These are phyloP conservation scores for Podaxis mareebaensis DNA, from an alignment of 768 basidiomycete genomes.

Conservation along the genomic window DNA sequence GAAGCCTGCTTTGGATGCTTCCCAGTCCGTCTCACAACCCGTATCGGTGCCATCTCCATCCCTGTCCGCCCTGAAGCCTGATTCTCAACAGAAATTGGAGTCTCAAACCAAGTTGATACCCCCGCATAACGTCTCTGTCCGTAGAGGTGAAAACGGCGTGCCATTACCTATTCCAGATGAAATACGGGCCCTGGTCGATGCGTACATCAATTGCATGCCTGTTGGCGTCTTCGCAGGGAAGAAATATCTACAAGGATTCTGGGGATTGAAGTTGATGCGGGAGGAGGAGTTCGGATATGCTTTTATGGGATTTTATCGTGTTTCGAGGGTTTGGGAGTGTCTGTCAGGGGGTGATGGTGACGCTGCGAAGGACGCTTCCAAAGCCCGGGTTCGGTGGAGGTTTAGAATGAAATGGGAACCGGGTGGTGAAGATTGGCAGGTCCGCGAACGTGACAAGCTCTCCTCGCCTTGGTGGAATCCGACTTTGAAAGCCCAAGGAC, in stretches of 20 bases:
- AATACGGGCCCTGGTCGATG: slow-evolving; percentile 40
- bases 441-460: slow-evolving; percentile 11
- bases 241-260: slow-evolving; percentile 25
- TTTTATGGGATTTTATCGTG: slow-evolving; percentile 48
- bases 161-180: slow-evolving; percentile 27
- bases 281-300: slow-evolving; percentile 39
- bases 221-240: slow-evolving; percentile 41
- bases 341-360: not conserved
- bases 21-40: not conserved
- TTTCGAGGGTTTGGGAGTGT: slow-evolving; percentile 41
- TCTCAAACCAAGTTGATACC: not conserved
- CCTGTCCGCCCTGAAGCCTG: not conserved
- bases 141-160: slow-evolving; percentile 1
- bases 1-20: not conserved
- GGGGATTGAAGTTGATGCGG: slow-evolving; percentile 29
- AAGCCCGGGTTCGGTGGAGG: slow-evolving; percentile 39
- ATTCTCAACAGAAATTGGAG: not conserved
- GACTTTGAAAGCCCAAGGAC: not conserved
- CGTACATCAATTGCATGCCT: slow-evolving; percentile 38
- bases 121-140: not conserved
- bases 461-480: slow-evolving; percentile 29
- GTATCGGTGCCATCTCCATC: not conserved
- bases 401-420: slow-evolving; percentile 49
- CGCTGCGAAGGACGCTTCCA: slow-evolving; percentile 24
- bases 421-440: slow-evolving; percentile 46